These are phyloP conservation scores for Yamadazyma tumulicola DNA, from an alignment of 805 yeast species.

Conservation along the genomic window DNA sequence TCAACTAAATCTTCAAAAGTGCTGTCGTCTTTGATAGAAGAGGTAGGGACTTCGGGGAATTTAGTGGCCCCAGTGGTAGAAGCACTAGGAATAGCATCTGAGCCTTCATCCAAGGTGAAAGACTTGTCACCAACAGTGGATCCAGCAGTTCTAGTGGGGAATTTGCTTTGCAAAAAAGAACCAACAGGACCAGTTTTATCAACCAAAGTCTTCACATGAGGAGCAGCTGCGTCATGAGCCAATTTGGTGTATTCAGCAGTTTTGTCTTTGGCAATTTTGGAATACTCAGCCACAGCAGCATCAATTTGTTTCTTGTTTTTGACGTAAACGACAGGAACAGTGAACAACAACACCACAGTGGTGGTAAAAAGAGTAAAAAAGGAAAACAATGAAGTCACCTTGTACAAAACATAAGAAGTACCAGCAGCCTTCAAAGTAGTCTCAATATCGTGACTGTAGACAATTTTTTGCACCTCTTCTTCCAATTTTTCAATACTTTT, in stretches of 20 bases:
- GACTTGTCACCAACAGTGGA: constrained; percentile 65
- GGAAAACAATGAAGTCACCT: constrained; percentile 72
- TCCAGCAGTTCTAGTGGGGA: constrained; percentile 69
- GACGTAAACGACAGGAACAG: constrained; percentile 72
- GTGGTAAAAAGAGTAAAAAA: constrained; percentile 62
- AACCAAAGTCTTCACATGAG: constrained; percentile 55
- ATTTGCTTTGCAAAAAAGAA: constrained; percentile 50
- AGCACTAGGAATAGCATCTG: constrained; percentile 10
- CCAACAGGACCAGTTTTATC: constrained; percentile 68
- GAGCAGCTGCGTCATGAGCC: constrained; percentile 46
- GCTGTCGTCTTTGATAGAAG: constrained; percentile 16
- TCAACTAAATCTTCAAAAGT: constrained; percentile 23
- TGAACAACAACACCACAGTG: constrained; percentile 59
- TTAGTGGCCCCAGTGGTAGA: constrained; percentile 16
- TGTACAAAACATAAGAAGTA: constrained; percentile 58
- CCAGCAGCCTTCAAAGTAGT: constrained; percentile 72
- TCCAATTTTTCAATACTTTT: constrained; percentile 50
- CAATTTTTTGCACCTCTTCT: constrained; percentile 49
- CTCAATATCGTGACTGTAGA: constrained; percentile 69
- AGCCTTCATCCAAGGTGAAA: constrained; percentile 39
- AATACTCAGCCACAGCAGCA: constrained; percentile 47
- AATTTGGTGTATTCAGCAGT: constrained; percentile 37
- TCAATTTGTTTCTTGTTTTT: constrained; percentile 77
- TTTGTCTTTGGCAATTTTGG: constrained; percentile 49
- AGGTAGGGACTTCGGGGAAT: constrained; percentile 42